These are phyloP conservation scores for Astragalus membranaceus DNA, from an alignment of 306 rosid genomes.

Conservation along the genomic window DNA sequence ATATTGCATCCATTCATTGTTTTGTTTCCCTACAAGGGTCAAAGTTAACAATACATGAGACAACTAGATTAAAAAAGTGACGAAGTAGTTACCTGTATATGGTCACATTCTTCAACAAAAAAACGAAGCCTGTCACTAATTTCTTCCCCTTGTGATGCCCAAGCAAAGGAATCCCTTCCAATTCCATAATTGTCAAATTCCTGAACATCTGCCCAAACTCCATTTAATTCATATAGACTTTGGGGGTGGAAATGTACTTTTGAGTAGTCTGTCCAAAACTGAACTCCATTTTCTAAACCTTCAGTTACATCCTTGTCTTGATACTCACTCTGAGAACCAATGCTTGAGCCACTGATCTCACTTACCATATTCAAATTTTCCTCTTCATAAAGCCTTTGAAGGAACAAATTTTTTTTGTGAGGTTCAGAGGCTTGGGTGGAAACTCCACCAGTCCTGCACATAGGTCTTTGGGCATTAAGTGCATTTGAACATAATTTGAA, in stretches of 20 bases:
- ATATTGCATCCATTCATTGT: neutral
- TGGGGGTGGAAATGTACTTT: slow-evolving; percentile 86
- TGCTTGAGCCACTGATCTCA: slow-evolving; percentile 20
- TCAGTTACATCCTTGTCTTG: slow-evolving; percentile 56
- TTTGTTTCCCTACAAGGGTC: slow-evolving; percentile 2
- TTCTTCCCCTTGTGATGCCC: slow-evolving; percentile 69
- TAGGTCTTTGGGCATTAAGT: slow-evolving; percentile 16
- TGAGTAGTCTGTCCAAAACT: slow-evolving; percentile 88
- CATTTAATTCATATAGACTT: slow-evolving; percentile 70
- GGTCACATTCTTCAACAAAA: slow-evolving; percentile 88
- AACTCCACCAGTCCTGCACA: slow-evolving; percentile 74
- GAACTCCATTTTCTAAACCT: slow-evolving; percentile 55
- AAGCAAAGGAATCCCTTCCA: slow-evolving; percentile 65
- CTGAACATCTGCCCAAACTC: slow-evolving; percentile 50
- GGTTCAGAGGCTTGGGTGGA: slow-evolving; percentile 56
- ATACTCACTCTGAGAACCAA: slow-evolving; percentile 32
- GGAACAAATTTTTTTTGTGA: slow-evolving; percentile 56
- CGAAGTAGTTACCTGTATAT: slow-evolving; percentile 56
- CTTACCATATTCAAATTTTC: slow-evolving; percentile 24
- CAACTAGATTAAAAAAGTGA: neutral
- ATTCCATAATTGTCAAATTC: slow-evolving; percentile 74
- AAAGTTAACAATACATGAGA: neutral
- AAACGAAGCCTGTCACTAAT: slow-evolving; percentile 75
- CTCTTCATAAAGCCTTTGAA: slow-evolving; percentile 64
- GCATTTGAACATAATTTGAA: slow-evolving; percentile 17